These are phyloP conservation scores for Gossypium schwendimanii DNA, from an alignment of 441 rosid species.

Conservation along the genomic window DNA sequence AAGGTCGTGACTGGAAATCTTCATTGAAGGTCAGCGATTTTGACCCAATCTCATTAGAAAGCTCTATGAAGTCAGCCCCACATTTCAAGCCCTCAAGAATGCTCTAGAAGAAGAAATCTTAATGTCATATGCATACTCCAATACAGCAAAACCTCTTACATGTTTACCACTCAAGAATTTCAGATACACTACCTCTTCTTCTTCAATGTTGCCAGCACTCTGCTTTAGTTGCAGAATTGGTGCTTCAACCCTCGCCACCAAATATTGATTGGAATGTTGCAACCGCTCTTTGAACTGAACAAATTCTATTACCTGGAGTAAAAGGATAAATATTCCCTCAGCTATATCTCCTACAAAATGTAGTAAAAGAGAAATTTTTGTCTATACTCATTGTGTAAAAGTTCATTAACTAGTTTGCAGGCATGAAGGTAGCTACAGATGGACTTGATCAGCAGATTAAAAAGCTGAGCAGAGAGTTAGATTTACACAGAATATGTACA, in stretches of 20 bases:
- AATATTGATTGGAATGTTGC: constrained; percentile 79
- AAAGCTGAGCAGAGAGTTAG: neutral
- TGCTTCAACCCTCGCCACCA: constrained; percentile 65
- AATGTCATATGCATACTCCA: constrained; percentile 7
- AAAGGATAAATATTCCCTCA: constrained; percentile 8
- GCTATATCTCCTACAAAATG: neutral
- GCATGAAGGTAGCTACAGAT: neutral
- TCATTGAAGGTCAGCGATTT: constrained; percentile 73
- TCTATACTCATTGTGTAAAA: neutral
- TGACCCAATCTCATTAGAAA: constrained; percentile 72
- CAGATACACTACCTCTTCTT: constrained; percentile 54
- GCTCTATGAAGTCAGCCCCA: constrained; percentile 69
- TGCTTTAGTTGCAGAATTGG: constrained; percentile 75
- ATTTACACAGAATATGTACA: neutral
- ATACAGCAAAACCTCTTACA: neutral
- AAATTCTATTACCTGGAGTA: constrained; percentile 85
- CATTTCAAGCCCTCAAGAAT: constrained; percentile 67
- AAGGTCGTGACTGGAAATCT: constrained; percentile 85
- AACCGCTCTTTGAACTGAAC: constrained; percentile 87
- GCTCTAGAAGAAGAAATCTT: constrained; percentile 33
- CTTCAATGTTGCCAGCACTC: constrained; percentile 65
- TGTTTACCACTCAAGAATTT: neutral
- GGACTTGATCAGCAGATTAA: neutral
- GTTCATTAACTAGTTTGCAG: neutral
- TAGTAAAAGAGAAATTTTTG: neutral